phyloP scores from a whole-genome alignment of 2,329 filamentous ascomycete genomes.

The Fragosphaeria purpurea region DNA sequence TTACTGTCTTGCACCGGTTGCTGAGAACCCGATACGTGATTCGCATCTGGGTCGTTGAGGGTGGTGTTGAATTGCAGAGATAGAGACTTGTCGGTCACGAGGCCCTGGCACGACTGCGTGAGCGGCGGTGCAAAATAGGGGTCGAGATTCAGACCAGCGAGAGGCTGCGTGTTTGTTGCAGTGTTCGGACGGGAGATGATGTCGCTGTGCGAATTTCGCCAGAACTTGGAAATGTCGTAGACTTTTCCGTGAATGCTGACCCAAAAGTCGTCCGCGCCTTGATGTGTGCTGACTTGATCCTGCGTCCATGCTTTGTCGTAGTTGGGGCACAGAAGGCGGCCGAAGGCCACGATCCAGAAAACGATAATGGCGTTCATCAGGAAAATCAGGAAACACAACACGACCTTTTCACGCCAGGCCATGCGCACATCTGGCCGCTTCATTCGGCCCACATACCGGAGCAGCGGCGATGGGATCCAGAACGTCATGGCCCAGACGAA shows the following conservation, averaged over 20 bases:
- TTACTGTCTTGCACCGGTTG: constrained; percentile 46
- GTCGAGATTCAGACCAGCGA: constrained; percentile 71
- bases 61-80: constrained; percentile 57
- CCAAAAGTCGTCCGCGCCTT: constrained; percentile 67
- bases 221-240: constrained; percentile 88
- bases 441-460: constrained; percentile 84
- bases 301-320: constrained; percentile 79
- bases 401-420: constrained; percentile 94
- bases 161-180: constrained; percentile 58
- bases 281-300: constrained; percentile 59
- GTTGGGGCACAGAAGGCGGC: constrained; percentile 78
- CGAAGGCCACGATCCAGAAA: constrained; percentile 88
- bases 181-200: constrained; percentile 46
- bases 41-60: constrained; percentile 39
- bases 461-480: constrained; percentile 81
- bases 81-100: constrained; percentile 52
- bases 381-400: constrained; percentile 69
- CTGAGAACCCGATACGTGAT: constrained; percentile 60
- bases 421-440: constrained; percentile 92
- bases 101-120: constrained; percentile 59
- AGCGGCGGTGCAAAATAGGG: constrained; percentile 80
- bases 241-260: constrained; percentile 82
- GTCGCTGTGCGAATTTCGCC: constrained; percentile 75
- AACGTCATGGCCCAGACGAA: constrained; percentile 83
- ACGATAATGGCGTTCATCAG: constrained; percentile 72